These are phyloP conservation scores for Musa itinerans DNA, from an alignment of 176 grass and related monocot species.

Conservation along the genomic window DNA sequence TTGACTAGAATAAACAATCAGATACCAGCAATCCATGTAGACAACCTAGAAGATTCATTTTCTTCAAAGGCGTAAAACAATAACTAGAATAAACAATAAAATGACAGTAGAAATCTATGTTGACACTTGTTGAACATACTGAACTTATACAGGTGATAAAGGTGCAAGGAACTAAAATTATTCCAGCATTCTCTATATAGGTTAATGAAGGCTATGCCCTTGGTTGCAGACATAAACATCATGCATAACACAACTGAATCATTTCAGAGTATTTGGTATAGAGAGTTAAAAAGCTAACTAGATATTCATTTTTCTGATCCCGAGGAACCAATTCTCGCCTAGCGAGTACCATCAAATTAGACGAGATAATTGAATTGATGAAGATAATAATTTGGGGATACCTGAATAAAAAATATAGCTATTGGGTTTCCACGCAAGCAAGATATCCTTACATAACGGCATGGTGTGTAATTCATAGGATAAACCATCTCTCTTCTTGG, in stretches of 20 bases:
- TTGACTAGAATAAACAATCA: background rate
- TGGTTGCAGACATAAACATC: too few relatives aligned
- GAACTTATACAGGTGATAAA: background rate
- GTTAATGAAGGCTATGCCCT: too few relatives aligned
- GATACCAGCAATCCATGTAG: background rate
- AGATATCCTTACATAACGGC: slow-evolving; percentile 83
- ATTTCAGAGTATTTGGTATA: too few relatives aligned
- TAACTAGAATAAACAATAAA: background rate
- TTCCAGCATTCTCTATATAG: background rate
- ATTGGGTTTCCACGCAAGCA: slow-evolving; percentile 86
- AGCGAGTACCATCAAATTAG: too few relatives aligned
- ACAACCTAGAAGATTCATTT: background rate
- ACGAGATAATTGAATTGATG: background rate
- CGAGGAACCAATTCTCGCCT: too few relatives aligned
- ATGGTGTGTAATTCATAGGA: slow-evolving; percentile 60
- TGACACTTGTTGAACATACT: too few relatives aligned
- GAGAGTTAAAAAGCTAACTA: too few relatives aligned
- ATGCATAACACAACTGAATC: too few relatives aligned
- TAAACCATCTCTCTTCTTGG: slow-evolving; percentile 91
- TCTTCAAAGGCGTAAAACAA: background rate
- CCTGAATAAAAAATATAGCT: slow-evolving; percentile 89
- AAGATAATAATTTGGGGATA: slow-evolving; percentile 6
- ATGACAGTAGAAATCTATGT: background rate
- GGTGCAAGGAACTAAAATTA: slow-evolving; percentile 2
- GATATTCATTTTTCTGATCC: too few relatives aligned